Conservation (phyloP, 306 rosid species). For the Cucurbita moschata region DNA sequence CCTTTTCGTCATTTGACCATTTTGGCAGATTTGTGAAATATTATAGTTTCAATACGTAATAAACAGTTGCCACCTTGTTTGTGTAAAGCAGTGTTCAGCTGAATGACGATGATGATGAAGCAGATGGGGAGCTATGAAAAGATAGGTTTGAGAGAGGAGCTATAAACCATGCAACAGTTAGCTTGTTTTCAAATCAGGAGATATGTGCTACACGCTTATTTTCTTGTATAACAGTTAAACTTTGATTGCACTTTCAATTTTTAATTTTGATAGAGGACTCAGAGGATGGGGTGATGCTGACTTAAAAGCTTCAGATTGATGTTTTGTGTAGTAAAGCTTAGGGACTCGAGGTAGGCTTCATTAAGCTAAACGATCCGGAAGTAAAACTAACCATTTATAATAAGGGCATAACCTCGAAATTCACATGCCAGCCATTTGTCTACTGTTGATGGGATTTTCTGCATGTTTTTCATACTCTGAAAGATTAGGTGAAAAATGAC, state of each 20-base stretch:
- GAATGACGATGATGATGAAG: not conserved
- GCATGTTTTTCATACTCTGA: not conserved
- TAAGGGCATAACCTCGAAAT: not conserved
- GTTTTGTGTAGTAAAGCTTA: not conserved
- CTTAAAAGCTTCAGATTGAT: not conserved
- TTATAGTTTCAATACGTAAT: not conserved
- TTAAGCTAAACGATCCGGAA: not conserved
- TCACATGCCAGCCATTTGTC: not conserved
- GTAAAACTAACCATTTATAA: not conserved
- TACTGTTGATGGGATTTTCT: not conserved
- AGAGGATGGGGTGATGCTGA: not conserved
- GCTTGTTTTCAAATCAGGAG: not conserved
- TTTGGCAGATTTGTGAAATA: not conserved
- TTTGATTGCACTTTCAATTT: not conserved
- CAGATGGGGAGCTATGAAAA: slow-evolving; percentile 6
- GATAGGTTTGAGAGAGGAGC: not conserved
- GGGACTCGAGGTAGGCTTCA: not conserved
- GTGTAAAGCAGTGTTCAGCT: not conserved
- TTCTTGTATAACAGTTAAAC: not conserved
- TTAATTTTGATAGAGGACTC: not conserved
- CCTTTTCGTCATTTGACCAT: not conserved
- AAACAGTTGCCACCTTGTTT: not conserved
- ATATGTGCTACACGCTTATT: not conserved
- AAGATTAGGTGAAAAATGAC: not conserved
- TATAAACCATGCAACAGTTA: not conserved